Evolutionary conservation across 345 rosid genomes (phyloP).

Genomic region (Brassica napus): DNA sequence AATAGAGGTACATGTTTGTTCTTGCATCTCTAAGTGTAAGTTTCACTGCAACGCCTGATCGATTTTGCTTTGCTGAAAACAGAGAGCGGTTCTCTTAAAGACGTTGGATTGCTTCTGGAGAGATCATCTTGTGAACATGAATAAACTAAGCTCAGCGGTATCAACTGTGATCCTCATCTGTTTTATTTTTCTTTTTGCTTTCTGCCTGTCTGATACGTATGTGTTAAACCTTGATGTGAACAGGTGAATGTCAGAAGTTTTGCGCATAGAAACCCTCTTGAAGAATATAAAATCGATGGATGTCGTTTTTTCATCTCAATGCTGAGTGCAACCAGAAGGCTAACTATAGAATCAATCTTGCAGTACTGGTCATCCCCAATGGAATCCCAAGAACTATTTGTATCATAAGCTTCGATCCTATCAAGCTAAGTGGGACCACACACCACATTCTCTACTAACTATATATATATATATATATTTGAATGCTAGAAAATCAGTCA

Average conservation of each 20-base stretch:
- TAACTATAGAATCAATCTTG: conserved; percentile 76
- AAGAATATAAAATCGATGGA: conserved; percentile 96
- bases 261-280: conserved; percentile 96
- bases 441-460: neutral
- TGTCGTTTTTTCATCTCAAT: conserved; percentile 93
- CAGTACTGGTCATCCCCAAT: conserved; percentile 81
- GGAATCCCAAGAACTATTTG: conserved; percentile 68
- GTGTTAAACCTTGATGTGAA: conserved; percentile 17
- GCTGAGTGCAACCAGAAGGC: conserved; percentile 88
- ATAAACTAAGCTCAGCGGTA: conserved; percentile 93
- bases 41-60: neutral
- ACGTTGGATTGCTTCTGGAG: conserved; percentile 89
- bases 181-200: neutral
- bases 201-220: conserved; percentile 27
- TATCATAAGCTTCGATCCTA: neutral
- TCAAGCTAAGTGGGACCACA: neutral
- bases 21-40: neutral
- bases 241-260: conserved; percentile 94
- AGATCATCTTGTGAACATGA: conserved; percentile 94
- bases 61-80: conserved; percentile 24
- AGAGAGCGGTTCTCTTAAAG: conserved; percentile 90
- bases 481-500: conserved; percentile 2
- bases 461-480: neutral
- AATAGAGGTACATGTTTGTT: conserved; percentile 60
- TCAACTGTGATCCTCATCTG: conserved; percentile 2